A percentile compares a stretch with the other conserved stretches of the same genome.
phyloP scores from a whole-genome alignment of 2,329 filamentous ascomycete genomes.

The Cryphonectria nitschkei region DNA sequence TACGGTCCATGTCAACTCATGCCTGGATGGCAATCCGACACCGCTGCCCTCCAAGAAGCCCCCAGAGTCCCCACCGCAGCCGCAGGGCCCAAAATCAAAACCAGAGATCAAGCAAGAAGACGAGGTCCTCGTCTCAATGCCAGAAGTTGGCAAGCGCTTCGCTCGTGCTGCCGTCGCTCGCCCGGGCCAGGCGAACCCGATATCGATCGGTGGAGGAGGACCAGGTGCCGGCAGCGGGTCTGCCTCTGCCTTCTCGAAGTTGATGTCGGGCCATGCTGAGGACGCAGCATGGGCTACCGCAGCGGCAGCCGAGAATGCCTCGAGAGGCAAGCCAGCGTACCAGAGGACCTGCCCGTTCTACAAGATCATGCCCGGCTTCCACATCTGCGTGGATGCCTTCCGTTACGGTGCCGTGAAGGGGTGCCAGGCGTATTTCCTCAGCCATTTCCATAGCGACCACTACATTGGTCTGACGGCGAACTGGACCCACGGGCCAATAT shows the following conservation, averaged over 20 bases:
- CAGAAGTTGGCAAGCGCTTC: conserved; percentile 59
- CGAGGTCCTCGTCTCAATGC: conserved; percentile 38
- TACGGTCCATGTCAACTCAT: conserved; percentile 87
- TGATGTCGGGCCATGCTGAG: conserved; percentile 93
- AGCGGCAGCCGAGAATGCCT: conserved; percentile 75
- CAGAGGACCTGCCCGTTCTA: conserved; percentile 96
- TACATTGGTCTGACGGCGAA: conserved; percentile 87
- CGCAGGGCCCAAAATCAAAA: conserved; percentile 17
- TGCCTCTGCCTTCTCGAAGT: conserved; percentile 81
- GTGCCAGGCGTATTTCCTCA: conserved; percentile 93
- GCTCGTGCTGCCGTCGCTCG: conserved; percentile 71
- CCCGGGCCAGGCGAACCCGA: conserved; percentile 81
- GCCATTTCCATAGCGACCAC: conserved; percentile 97
- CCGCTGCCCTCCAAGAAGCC: conserved; percentile 48
- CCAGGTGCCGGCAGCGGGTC: conserved; percentile 36
- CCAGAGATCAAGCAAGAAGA: conserved; percentile 25
- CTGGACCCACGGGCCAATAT: conserved; percentile 94
- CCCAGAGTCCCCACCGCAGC: conserved; percentile 28
- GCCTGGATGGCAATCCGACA: conserved; percentile 79
- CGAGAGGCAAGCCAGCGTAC: conserved; percentile 83
- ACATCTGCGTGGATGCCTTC: conserved; percentile 93
- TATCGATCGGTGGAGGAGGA: conserved; percentile 52
- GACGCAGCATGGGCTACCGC: conserved; percentile 88
- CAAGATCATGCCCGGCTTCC: conserved; percentile 93
- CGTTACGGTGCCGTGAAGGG: conserved; percentile 92